phyloP scores from a whole-genome alignment of 108 stramenopile species.

The Pseudonitzschia multistriata region DNA sequence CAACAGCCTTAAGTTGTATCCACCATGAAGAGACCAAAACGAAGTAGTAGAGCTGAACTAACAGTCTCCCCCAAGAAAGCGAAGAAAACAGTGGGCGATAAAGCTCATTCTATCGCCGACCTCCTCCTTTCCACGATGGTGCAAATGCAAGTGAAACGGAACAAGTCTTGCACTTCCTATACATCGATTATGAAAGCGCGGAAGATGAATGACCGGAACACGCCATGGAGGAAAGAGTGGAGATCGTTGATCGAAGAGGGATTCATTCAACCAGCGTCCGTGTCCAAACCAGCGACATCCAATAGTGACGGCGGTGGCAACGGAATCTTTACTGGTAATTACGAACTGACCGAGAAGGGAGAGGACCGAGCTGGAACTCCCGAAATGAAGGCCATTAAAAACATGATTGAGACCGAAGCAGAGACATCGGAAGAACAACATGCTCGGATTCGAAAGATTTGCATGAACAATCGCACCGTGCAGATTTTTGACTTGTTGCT shows the following conservation, averaged over 20 bases:
- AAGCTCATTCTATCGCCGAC: background rate
- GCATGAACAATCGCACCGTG: conserved; percentile 7
- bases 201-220: conserved; percentile 15
- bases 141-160: background rate
- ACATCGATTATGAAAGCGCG: background rate
- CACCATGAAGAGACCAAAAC: background rate
- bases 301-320: background rate
- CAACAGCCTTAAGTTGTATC: background rate
- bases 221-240: conserved; percentile 8
- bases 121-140: background rate
- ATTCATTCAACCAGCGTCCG: background rate
- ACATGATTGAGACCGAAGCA: background rate
- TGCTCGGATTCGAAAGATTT: background rate
- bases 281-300: background rate
- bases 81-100: background rate
- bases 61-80: background rate
- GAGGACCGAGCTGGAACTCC: conserved; percentile 3
- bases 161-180: background rate
- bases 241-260: background rate
- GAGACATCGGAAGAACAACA: conserved; percentile 1
- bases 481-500: conserved; percentile 10
- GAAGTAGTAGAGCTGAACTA: background rate
- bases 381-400: background rate
- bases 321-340: background rate
- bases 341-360: conserved; percentile 1